These are phyloP conservation scores for Suillus brevipes DNA, from an alignment of 768 basidiomycete species.

Conservation along the genomic window DNA sequence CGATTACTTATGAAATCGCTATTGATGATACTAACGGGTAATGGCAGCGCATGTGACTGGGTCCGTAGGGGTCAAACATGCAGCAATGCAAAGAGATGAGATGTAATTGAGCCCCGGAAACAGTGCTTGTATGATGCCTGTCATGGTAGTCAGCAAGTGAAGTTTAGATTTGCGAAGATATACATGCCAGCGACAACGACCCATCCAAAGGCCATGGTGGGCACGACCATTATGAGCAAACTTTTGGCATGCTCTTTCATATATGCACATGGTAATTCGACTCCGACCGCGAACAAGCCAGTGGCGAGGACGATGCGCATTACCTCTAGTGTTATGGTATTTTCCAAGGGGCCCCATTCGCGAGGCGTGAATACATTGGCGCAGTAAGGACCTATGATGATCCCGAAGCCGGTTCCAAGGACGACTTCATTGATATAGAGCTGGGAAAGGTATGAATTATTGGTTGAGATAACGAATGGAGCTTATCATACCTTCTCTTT, in stretches of 20 bases:
- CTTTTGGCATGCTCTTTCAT: constrained; percentile 78
- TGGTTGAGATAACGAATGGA: background rate
- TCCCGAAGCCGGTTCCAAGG: constrained; percentile 71
- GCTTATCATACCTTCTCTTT: constrained; percentile 65
- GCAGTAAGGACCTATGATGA: constrained; percentile 69
- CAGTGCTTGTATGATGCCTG: constrained; percentile 66
- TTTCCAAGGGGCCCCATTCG: constrained; percentile 56
- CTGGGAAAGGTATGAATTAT: constrained; percentile 32
- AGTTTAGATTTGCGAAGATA: constrained; percentile 3
- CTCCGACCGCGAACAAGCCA: constrained; percentile 92
- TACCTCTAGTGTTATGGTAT: constrained; percentile 80
- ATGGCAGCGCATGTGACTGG: constrained; percentile 89
- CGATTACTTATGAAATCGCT: background rate
- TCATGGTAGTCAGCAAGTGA: background rate
- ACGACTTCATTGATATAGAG: constrained; percentile 93
- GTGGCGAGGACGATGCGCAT: constrained; percentile 88
- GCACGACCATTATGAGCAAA: constrained; percentile 67
- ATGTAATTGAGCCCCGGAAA: constrained; percentile 73
- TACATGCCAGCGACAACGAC: constrained; percentile 63
- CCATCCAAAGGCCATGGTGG: constrained; percentile 88
- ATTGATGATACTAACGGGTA: constrained; percentile 47
- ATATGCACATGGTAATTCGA: constrained; percentile 87
- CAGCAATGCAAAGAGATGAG: constrained; percentile 82
- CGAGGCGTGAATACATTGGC: constrained; percentile 75
- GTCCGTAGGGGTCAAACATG: constrained; percentile 92